phyloP scores from a whole-genome alignment of 2,329 filamentous ascomycete genomes.

The Curvularia sp. region DNA sequence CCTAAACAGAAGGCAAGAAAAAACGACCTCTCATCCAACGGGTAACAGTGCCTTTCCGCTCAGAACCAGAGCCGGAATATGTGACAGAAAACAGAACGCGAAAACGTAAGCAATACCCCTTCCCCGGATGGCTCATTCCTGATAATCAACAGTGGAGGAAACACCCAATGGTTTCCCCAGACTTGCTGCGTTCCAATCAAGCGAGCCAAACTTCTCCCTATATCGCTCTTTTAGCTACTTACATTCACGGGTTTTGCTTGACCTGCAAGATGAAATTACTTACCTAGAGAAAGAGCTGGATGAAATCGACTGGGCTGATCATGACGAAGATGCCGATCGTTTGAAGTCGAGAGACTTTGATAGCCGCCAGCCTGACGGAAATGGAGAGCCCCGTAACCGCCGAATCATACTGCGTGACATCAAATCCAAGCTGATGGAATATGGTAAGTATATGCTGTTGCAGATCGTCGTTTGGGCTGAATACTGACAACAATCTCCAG shows the following conservation, averaged over 20 bases:
- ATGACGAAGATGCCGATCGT: conserved; percentile 32
- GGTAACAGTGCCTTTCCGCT: conserved; percentile 42
- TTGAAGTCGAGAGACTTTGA: conserved; percentile 41
- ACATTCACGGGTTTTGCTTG: conserved; percentile 50
- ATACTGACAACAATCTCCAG: conserved; percentile 19
- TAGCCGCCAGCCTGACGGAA: conserved; percentile 20
- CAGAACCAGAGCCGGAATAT: conserved; percentile 37
- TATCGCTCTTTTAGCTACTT: conserved; percentile 53
- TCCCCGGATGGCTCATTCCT: conserved; percentile 7
- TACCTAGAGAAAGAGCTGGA: conserved; percentile 50
- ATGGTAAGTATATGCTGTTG: conserved; percentile 32
- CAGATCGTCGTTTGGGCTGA: not conserved
- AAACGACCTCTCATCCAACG: conserved; percentile 38
- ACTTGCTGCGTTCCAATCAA: conserved; percentile 51
- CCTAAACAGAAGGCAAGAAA: conserved; percentile 29
- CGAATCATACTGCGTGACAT: conserved; percentile 43
- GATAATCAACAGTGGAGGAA: conserved; percentile 42
- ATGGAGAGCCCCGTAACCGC: conserved; percentile 31
- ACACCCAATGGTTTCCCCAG: conserved; percentile 51
- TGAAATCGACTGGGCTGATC: conserved; percentile 42
- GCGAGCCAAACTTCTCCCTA: conserved; percentile 51
- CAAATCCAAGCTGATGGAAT: conserved; percentile 44
- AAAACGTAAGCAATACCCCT: conserved; percentile 33
- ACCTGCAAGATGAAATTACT: conserved; percentile 51
- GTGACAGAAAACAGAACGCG: conserved; percentile 47